These are phyloP conservation scores for Ogataea corticis DNA, from an alignment of 805 yeast genomes.

Conservation along the genomic window DNA sequence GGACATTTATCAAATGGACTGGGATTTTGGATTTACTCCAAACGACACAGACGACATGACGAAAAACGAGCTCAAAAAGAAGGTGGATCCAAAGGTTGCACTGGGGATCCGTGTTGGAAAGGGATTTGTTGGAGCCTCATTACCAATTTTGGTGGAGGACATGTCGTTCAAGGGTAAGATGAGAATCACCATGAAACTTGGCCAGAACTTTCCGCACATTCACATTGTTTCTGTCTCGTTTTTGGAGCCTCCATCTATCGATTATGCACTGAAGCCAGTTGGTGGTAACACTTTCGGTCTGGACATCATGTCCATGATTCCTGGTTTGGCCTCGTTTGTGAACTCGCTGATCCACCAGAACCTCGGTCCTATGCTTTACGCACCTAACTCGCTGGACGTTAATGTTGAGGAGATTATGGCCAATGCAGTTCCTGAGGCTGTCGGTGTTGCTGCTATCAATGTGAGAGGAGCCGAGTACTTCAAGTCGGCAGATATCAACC, in stretches of 20 bases:
- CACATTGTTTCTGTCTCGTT: slow-evolving; percentile 69
- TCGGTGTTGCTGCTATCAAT: slow-evolving; percentile 68
- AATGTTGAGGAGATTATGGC: slow-evolving; percentile 73
- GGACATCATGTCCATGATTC: slow-evolving; percentile 81
- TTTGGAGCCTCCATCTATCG: slow-evolving; percentile 76
- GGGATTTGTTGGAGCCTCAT: slow-evolving; percentile 70
- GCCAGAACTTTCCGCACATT: slow-evolving; percentile 75
- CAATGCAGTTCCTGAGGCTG: slow-evolving; percentile 62
- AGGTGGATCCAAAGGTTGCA: slow-evolving; percentile 78
- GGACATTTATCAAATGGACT: slow-evolving; percentile 76
- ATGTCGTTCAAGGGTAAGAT: slow-evolving; percentile 74
- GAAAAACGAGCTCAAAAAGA: slow-evolving; percentile 65
- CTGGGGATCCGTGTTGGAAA: slow-evolving; percentile 81
- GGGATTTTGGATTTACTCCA: slow-evolving; percentile 81
- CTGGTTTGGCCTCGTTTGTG: slow-evolving; percentile 75
- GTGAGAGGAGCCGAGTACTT: slow-evolving; percentile 53
- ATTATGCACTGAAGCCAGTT: slow-evolving; percentile 78
- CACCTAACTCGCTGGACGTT: slow-evolving; percentile 77
- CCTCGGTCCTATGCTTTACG: slow-evolving; percentile 76
- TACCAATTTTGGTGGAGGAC: slow-evolving; percentile 80
- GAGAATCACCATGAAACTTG: slow-evolving; percentile 61
- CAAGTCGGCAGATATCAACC: slow-evolving; percentile 50
- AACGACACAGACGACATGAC: slow-evolving; percentile 85
- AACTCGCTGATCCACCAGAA: slow-evolving; percentile 67
- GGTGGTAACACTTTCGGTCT: slow-evolving; percentile 89